Percentiles rank a stretch among this genome's conserved stretches.
Conservation (phyloP, 495 filamentous ascomycete species). For the Penicillium cataractarum region DNA sequence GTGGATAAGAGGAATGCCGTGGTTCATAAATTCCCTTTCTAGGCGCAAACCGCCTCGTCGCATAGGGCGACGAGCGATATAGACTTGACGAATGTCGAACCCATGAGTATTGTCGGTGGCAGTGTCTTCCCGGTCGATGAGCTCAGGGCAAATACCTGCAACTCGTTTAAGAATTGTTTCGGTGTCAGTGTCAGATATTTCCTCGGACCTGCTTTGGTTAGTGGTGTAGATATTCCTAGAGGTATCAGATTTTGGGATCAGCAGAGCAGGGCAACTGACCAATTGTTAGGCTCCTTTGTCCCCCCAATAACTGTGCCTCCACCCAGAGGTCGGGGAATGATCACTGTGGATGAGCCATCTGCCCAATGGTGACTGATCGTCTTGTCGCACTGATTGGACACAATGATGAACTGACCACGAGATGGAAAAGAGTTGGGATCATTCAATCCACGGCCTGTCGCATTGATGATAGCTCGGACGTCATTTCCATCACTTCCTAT, state of each 20-base stretch:
- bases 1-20: conserved; percentile 43
- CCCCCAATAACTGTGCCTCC: conserved; percentile 59
- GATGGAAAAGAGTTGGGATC: conserved; percentile 20
- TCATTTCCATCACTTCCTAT: background rate
- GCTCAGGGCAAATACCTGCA: background rate
- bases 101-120: conserved; percentile 1
- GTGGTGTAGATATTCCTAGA: background rate
- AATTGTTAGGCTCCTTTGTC: conserved; percentile 55
- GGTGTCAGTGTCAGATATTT: background rate
- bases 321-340: conserved; percentile 49
- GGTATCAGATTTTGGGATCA: background rate
- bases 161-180: conserved; percentile 3
- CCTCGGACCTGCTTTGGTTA: conserved; percentile 6
- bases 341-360: conserved; percentile 33
- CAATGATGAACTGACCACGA: conserved; percentile 18
- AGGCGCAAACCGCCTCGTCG: conserved; percentile 27
- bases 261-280: conserved; percentile 32
- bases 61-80: conserved; percentile 28
- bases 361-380: conserved; percentile 54
- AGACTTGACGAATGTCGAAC: conserved; percentile 14
- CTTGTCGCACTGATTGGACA: conserved; percentile 32
- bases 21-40: conserved; percentile 11
- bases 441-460: conserved; percentile 47
- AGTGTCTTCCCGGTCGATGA: background rate
- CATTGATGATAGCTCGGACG: conserved; percentile 49